Percentiles rank a stretch among this genome's conserved stretches.
Conservation (phyloP, 1,284 basidiomycete species). For the Heliocybe sulcata region DNA sequence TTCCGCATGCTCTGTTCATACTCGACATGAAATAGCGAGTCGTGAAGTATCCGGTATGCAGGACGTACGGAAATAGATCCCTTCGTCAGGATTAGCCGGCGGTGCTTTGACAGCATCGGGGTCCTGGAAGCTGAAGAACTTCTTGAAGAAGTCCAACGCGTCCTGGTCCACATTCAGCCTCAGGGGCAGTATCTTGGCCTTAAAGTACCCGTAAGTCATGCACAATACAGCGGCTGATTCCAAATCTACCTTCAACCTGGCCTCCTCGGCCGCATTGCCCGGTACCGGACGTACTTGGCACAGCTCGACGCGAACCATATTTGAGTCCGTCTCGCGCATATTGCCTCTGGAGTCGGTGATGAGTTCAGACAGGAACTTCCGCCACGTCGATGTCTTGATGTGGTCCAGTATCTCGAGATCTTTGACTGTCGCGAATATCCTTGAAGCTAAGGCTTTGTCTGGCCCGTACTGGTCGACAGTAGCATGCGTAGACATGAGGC, state of each 20-base stretch:
- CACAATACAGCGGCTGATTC: not conserved
- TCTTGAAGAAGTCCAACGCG: slow-evolving; percentile 95
- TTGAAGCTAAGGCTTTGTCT: slow-evolving; percentile 52
- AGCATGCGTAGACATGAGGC: slow-evolving; percentile 55
- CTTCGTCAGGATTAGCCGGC: slow-evolving; percentile 29
- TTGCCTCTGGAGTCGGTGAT: slow-evolving; percentile 79
- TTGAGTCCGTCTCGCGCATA: slow-evolving; percentile 80
- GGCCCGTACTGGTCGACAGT: slow-evolving; percentile 63
- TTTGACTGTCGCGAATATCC: slow-evolving; percentile 57
- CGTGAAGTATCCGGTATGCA: too few relatives aligned
- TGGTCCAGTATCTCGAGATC: slow-evolving; percentile 92
- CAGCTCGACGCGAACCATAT: slow-evolving; percentile 90
- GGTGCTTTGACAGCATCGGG: slow-evolving; percentile 31
- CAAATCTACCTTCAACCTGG: slow-evolving; percentile 61
- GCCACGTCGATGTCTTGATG: slow-evolving; percentile 98
- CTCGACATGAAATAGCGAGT: too few relatives aligned
- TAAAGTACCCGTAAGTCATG: slow-evolving; percentile 21
- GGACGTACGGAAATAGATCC: slow-evolving; percentile 70
- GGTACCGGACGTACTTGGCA: slow-evolving; percentile 65
- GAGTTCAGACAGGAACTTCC: slow-evolving; percentile 88
- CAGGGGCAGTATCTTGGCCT: slow-evolving; percentile 86
- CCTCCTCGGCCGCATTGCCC: slow-evolving; percentile 67
- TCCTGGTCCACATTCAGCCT: slow-evolving; percentile 96
- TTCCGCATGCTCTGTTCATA: slow-evolving; percentile 69
- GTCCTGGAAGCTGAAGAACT: slow-evolving; percentile 88